These are phyloP conservation scores for Globisporangium cylindrosporum DNA, from an alignment of 352 stramenopile genomes.

Conservation along the genomic window DNA sequence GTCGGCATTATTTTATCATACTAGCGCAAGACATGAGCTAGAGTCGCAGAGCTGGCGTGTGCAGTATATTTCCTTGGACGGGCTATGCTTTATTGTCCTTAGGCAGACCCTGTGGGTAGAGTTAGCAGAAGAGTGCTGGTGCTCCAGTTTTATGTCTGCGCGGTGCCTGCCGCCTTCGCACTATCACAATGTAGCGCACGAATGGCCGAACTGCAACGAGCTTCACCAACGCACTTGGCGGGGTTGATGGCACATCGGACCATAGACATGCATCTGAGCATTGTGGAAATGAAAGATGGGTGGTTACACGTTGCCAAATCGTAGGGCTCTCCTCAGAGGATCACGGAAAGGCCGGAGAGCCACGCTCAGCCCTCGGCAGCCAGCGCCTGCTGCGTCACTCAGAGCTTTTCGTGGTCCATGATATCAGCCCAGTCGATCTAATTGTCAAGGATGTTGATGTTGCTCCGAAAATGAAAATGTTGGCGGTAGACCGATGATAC, in stretches of 20 bases:
- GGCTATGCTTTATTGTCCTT: background rate
- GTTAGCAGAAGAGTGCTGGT: background rate
- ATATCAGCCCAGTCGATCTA: background rate
- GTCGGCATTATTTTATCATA: background rate
- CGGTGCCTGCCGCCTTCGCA: background rate
- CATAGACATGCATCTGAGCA: background rate
- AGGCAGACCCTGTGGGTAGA: background rate
- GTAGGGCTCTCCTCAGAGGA: background rate
- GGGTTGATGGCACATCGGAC: background rate
- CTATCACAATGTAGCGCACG: background rate
- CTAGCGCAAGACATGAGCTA: background rate
- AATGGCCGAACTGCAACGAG: background rate
- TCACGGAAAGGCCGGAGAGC: background rate
- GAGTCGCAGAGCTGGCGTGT: background rate
- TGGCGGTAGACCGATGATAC: background rate
- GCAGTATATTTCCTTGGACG: background rate
- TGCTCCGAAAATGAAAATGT: too few species aligned
- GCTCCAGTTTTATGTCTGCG: background rate
- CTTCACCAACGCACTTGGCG: background rate
- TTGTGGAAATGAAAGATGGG: background rate
- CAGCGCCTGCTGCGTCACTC: background rate
- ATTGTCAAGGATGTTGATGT: background rate
- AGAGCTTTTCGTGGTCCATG: background rate
- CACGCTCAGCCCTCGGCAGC: background rate
- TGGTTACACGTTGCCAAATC: background rate